Conservation (phyloP, 169 alveolate genomes). For the Cryptosporidium ryanae region DNA sequence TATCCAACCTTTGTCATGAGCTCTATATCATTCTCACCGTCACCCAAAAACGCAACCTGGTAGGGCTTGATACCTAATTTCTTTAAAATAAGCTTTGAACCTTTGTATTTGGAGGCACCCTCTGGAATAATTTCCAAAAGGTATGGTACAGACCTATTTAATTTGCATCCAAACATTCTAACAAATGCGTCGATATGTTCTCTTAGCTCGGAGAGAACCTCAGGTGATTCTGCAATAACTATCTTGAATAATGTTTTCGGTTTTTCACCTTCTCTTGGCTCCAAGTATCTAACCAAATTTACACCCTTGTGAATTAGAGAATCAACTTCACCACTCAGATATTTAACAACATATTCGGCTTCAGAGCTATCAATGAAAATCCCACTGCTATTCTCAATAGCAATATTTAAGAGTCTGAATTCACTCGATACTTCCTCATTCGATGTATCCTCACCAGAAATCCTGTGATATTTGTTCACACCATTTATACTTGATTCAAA, state of each 20-base stretch:
- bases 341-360: constrained; percentile 9
- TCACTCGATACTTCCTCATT: neutral
- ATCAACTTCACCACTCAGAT: constrained; percentile 29
- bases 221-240: constrained; percentile 30
- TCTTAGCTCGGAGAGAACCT: constrained; percentile 4
- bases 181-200: constrained; percentile 53
- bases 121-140: constrained; percentile 52
- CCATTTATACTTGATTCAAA: constrained; percentile 29
- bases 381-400: constrained; percentile 26
- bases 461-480: neutral
- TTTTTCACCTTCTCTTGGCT: constrained; percentile 54
- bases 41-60: constrained; percentile 55
- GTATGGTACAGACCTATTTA: constrained; percentile 45
- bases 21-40: constrained; percentile 59
- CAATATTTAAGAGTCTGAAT: constrained; percentile 19
- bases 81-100: constrained; percentile 18
- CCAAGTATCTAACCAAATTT: constrained; percentile 18
- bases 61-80: neutral
- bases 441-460: constrained; percentile 9
- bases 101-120: constrained; percentile 36
- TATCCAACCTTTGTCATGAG: constrained; percentile 41
- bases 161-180: constrained; percentile 32
- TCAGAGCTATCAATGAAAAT: constrained; percentile 31
- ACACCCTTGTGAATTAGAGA: constrained; percentile 55
- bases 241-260: constrained; percentile 27